Evolutionary conservation across 2,329 filamentous ascomycete species (phyloP).

Genomic region (Pestalotiopsis sp.): DNA sequence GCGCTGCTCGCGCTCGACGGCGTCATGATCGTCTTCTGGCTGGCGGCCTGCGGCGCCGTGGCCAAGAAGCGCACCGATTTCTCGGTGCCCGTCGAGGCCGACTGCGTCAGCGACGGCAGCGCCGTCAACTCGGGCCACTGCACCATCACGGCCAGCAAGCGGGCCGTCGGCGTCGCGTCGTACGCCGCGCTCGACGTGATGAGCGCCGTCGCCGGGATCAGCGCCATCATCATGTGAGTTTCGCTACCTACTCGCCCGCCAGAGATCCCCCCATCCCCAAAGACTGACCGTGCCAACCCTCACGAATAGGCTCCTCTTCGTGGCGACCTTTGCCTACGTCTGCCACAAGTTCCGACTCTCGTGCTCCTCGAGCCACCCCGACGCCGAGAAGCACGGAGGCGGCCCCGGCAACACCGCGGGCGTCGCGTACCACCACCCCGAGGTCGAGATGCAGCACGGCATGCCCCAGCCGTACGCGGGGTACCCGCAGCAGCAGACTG

Average conservation of each 20-base stretch:
- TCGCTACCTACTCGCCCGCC: background rate
- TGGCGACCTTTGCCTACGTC: constrained; percentile 33
- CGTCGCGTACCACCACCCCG: constrained; percentile 1
- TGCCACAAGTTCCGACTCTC: constrained; percentile 33
- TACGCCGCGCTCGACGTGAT: constrained; percentile 37
- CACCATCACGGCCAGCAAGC: constrained; percentile 23
- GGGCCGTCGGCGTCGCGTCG: constrained; percentile 35
- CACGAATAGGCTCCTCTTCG: constrained; percentile 26
- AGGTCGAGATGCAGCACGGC: constrained; percentile 16
- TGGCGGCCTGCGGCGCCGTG: constrained; percentile 42
- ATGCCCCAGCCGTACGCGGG: constrained; percentile 15
- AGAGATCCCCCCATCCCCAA: background rate
- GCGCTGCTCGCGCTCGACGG: constrained; percentile 46
- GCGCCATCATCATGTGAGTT: constrained; percentile 37
- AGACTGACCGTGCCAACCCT: background rate
- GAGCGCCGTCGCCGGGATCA: constrained; percentile 44
- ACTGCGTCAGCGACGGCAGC: constrained; percentile 40
- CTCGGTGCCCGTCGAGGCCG: constrained; percentile 31
- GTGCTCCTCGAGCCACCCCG: constrained; percentile 18
- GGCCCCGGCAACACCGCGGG: background rate
- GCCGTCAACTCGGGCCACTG: constrained; percentile 41
- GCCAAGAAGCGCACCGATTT: constrained; percentile 42
- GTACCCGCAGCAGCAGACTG: constrained; percentile 20
- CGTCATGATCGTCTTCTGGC: constrained; percentile 50
- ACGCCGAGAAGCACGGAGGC: constrained; percentile 26